Conservation (phyloP, 164 flowering plant species). For the Annona cherimola region DNA sequence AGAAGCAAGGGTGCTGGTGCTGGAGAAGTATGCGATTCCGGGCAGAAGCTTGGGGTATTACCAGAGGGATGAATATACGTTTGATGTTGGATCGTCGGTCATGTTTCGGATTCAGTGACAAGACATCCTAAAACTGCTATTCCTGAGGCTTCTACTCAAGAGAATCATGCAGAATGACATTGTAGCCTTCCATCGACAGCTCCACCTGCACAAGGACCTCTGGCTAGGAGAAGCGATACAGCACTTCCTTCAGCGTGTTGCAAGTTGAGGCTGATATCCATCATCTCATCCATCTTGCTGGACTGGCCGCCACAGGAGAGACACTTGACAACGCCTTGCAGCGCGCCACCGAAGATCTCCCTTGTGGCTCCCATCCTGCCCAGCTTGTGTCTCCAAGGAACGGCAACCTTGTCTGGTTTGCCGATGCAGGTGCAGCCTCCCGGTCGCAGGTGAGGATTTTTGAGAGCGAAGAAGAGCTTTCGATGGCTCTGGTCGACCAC, state of each 20-base stretch:
- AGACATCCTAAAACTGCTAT: too few relatives aligned
- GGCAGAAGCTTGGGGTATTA: slow-evolving; percentile 97
- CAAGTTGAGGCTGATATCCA: slow-evolving; percentile 93
- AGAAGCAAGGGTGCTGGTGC: slow-evolving; percentile 82
- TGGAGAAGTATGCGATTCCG: slow-evolving; percentile 98
- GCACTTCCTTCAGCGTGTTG: slow-evolving; percentile 59
- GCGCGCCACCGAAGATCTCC: slow-evolving; percentile 90
- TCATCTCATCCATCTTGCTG: slow-evolving; percentile 84
- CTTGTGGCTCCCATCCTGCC: too few relatives aligned
- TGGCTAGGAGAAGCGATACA: slow-evolving; percentile 75
- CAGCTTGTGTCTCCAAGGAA: slow-evolving; percentile 87
- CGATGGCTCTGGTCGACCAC: slow-evolving; percentile 18
- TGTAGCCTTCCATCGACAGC: too few relatives aligned
- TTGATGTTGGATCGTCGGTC: slow-evolving; percentile 98
- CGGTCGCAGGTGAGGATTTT: slow-evolving; percentile 20
- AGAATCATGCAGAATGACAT: too few relatives aligned
- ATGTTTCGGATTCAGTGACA: slow-evolving; percentile 99
- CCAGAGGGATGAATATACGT: slow-evolving; percentile 78
- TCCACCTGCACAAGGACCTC: slow-evolving; percentile 90
- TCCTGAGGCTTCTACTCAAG: too few relatives aligned
- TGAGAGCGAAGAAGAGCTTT: slow-evolving; percentile 26
- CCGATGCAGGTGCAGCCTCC: too few relatives aligned
- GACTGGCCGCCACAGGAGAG: slow-evolving; percentile 70
- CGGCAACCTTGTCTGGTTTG: slow-evolving; percentile 68
- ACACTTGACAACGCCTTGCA: slow-evolving; percentile 92